Base-by-base conservation (phyloP, 1,284 basidiomycete species). In the Ceratobasidium sp. region DNA sequence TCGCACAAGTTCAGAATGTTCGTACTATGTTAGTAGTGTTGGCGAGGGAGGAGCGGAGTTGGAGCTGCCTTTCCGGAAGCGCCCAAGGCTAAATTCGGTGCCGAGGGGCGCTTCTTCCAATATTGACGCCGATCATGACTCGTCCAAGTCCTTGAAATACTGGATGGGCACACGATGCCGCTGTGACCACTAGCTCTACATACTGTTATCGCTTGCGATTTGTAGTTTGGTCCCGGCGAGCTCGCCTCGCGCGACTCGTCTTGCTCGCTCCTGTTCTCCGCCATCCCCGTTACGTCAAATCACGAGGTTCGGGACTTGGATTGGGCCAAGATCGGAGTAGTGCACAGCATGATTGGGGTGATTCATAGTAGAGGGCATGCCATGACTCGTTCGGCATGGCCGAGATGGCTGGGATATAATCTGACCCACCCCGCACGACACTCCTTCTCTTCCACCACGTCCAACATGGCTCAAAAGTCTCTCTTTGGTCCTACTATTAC, bases 401-500 rank as follows among this genome's bases (percentile, higher is more conserved):
- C 46, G 49, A 56, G 43, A 46, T 19, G 44, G 37, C 54, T 32
- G 25, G 52, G 54, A 54, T 59, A 57, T 65, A 76, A 57, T 76
- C 44, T 43, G 62, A 19, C 43, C 54, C 52, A 22, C 61, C 29
- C 40, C 43, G 19, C 11, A 34, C 66, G 8, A 37, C 29, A 43
- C 40, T 46, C 64, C 13, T 67, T 67, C 44, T 49, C 52, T 64
- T 29, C 4, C 37, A 51, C 37, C 44, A 29, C 52, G 13, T 25
- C 49, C 51, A 57, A 2, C 22, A 73, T 66, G 76, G 34, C 76
- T n/a, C 32, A 49, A 15, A 69, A 54, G 52, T 66, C 67, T 8
- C 61, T 71, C 61, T 78, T 78, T 59, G 70, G 54, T 32, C 70
- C 77, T 3, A 62, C 77, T 22, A 40, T 51, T n/a, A 76, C 74